Evolutionary conservation across 257 asterid species (phyloP).

Genomic region (Rubia yunnanensis): DNA sequence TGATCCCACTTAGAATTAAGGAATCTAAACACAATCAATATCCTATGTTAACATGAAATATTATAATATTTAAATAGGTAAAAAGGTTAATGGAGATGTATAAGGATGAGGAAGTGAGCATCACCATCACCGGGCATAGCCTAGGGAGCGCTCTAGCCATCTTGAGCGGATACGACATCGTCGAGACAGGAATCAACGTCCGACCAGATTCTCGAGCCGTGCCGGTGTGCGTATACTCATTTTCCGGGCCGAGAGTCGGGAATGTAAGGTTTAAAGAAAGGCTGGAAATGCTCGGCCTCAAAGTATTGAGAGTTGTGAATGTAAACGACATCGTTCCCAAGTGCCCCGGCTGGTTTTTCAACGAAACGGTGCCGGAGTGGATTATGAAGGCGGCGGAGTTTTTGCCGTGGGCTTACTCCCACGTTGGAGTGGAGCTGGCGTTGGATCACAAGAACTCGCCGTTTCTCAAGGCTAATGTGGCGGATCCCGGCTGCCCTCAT

Average conservation of each 20-base stretch:
- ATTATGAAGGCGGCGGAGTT: constrained; percentile 20
- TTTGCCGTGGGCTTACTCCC: constrained; percentile 48
- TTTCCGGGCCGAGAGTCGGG: constrained; percentile 52
- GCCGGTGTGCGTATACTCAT: constrained; percentile 34
- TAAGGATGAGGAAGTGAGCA: constrained; percentile 18
- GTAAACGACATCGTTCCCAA: constrained; percentile 42
- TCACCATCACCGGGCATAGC: constrained; percentile 25
- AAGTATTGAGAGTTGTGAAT: constrained; percentile 44
- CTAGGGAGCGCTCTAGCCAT: constrained; percentile 24
- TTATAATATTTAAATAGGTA: background rate
- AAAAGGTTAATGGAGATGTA: constrained; percentile 18
- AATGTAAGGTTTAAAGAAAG: constrained; percentile 35
- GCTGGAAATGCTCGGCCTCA: constrained; percentile 29
- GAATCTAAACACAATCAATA: no score
- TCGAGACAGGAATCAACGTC: constrained; percentile 17
- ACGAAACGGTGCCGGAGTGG: constrained; percentile 25
- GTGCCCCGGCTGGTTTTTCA: constrained; percentile 36
- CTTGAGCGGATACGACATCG: constrained; percentile 23
- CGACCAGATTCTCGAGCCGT: constrained; percentile 6
- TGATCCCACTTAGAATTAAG: no score
- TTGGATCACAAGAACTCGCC: constrained; percentile 44
- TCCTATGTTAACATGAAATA: no score
- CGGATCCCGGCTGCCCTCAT: constrained; percentile 32
- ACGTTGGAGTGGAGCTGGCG: constrained; percentile 42
- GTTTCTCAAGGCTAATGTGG: constrained; percentile 21